Percentiles rank a stretch among this genome's conserved stretches.
Evolutionary conservation across 441 rosid genomes (phyloP).

Genomic region (Populus hybrid): DNA sequence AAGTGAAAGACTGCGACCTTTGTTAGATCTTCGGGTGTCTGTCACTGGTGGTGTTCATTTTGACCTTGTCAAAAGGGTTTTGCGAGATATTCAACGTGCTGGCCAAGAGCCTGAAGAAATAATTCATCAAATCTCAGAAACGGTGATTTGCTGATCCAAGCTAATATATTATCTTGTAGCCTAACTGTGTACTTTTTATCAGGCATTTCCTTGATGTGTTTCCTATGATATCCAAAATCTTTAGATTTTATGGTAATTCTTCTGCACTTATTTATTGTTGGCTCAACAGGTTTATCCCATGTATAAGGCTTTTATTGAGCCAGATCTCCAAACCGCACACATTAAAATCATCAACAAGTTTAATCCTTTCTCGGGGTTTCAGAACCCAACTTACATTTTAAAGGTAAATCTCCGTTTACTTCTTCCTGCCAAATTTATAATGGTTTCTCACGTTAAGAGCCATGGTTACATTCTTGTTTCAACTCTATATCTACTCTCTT

Average conservation of each 20-base stretch:
- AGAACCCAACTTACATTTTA: constrained; percentile 84
- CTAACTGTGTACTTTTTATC: constrained; percentile 5
- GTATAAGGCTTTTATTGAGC: constrained; percentile 99
- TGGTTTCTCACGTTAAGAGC: constrained; percentile 3
- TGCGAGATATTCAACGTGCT: constrained; percentile 96
- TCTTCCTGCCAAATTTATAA: constrained; percentile 8
- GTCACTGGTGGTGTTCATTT: constrained; percentile 97
- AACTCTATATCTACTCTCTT: constrained; percentile 22
- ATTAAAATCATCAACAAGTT: constrained; percentile 92
- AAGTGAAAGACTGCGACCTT: constrained; percentile 81
- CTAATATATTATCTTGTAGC: constrained; percentile 20
- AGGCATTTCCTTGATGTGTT: constrained; percentile 2
- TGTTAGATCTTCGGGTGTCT: constrained; percentile 96
- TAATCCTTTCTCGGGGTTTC: constrained; percentile 96
- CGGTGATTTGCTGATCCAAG: constrained; percentile 48
- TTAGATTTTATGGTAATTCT: neutral
- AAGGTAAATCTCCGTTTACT: constrained; percentile 45
- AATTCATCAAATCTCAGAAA: constrained; percentile 95
- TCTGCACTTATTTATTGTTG: constrained; percentile 14
- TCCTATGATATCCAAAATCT: neutral
- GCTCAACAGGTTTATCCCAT: constrained; percentile 78
- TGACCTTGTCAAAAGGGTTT: constrained; percentile 95
- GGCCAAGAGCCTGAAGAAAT: constrained; percentile 98
- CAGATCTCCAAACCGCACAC: constrained; percentile 93
- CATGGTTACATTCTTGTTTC: constrained; percentile 13